Conservation (phyloP, 768 basidiomycete species). For the Pulveroboletus sp. region DNA sequence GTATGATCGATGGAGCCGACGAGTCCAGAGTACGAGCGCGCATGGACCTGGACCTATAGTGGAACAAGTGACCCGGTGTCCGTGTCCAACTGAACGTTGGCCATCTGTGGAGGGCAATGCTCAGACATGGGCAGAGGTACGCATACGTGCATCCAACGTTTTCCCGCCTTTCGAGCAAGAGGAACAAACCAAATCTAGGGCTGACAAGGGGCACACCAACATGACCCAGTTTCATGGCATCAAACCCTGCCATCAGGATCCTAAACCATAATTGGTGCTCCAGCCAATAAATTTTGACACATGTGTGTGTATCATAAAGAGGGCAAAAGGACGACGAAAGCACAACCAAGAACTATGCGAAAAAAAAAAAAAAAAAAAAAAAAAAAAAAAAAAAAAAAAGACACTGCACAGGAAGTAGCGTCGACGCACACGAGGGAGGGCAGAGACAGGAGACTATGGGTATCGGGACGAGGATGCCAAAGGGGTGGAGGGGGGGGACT, state of each 20-base stretch:
- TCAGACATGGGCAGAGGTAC: too few species aligned
- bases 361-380: constrained; percentile 7
- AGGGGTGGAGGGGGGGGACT: constrained; percentile 12
- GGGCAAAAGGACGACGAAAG: constrained; percentile 11
- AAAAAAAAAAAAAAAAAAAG: constrained; percentile 5
- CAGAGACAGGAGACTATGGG: constrained; percentile 9
- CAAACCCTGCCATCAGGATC: neutral
- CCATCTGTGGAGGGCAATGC: too few species aligned
- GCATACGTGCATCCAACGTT: neutral
- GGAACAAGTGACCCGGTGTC: too few species aligned
- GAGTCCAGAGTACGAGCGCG: too few species aligned
- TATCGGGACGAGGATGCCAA: constrained; percentile 9
- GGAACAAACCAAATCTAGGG: constrained; percentile 15
- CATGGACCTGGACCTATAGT: too few species aligned
- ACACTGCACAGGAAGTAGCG: constrained; percentile 20
- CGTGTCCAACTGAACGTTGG: too few species aligned
- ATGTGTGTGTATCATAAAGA: constrained; percentile 11
- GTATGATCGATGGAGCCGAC: too few species aligned
- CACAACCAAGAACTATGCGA: constrained; percentile 22
- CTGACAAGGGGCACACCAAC: constrained; percentile 11
- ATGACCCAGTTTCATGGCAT: constrained; percentile 1
- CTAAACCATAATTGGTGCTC: constrained; percentile 8
- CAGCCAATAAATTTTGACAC: constrained; percentile 12
- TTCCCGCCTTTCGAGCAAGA: too few species aligned
- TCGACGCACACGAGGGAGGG: constrained; percentile 5